Evolutionary conservation across 371 early-diverging fungal genomes (phyloP).

Genomic region (Cokeromyces recurvatus): DNA sequence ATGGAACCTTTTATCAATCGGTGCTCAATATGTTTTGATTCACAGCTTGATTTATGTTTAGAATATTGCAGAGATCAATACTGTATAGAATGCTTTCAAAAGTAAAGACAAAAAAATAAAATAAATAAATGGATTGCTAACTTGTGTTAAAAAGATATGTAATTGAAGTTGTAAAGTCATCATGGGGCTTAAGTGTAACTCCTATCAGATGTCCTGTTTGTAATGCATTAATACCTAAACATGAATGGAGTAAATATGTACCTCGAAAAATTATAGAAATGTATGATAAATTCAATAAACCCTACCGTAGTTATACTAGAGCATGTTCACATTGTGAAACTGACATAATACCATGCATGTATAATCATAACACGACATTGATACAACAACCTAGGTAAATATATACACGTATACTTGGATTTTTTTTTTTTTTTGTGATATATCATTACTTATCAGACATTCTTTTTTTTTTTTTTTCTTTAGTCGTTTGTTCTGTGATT

Average conservation of each 20-base stretch:
- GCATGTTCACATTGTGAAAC: conserved; percentile 45
- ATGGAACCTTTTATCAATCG: conserved; percentile 50
- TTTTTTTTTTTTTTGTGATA: too few species aligned
- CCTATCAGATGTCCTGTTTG: conserved; percentile 56
- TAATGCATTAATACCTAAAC: conserved; percentile 36
- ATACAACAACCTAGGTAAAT: too few species aligned
- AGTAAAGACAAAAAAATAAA: conserved; percentile 17
- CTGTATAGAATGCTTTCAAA: conserved; percentile 51
- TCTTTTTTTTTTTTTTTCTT: too few species aligned
- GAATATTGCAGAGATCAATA: conserved; percentile 54
- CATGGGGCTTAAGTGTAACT: conserved; percentile 59
- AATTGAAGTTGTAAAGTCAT: conserved; percentile 27
- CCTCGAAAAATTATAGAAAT: conserved; percentile 20
- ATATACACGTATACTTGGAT: too few species aligned
- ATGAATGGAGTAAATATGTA: conserved; percentile 49
- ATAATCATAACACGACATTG: too few species aligned
- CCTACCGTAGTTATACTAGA: conserved; percentile 49
- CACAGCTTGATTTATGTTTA: conserved; percentile 49
- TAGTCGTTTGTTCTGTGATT: conserved; percentile 12
- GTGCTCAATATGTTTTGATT: conserved; percentile 60
- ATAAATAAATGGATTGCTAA: not conserved
- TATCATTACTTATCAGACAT: too few species aligned
- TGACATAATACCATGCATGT: conserved; percentile 31
- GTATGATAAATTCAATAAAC: conserved; percentile 51
- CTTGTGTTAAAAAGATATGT: not conserved